Conservation (phyloP, 345 rosid genomes). For the Trapa incisa region DNA sequence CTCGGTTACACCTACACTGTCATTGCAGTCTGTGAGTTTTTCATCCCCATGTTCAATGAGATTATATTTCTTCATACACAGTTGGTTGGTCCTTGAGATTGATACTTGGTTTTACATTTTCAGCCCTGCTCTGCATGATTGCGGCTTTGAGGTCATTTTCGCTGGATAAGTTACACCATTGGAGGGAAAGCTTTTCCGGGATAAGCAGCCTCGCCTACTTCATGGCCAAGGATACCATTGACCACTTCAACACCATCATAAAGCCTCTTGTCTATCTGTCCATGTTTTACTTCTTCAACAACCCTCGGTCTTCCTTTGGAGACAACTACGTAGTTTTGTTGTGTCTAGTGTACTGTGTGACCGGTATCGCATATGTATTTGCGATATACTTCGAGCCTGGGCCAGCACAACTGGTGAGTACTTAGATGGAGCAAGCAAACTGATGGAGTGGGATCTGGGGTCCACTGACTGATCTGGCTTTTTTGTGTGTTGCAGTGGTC, state of each 20-base stretch:
- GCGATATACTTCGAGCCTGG: conserved; percentile 76
- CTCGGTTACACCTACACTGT: conserved; percentile 85
- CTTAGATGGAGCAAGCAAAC: background rate
- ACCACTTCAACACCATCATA: conserved; percentile 76
- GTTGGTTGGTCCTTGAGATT: background rate
- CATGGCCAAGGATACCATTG: conserved; percentile 79
- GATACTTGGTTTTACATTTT: conserved; percentile 4
- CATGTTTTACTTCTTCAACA: conserved; percentile 98
- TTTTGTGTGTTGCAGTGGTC: conserved; percentile 59
- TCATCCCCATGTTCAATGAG: no score
- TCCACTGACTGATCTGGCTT: background rate
- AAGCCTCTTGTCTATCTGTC: conserved; percentile 87
- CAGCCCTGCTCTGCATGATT: conserved; percentile 91
- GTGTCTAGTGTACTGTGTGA: conserved; percentile 87
- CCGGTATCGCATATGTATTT: conserved; percentile 74
- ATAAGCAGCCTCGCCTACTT: conserved; percentile 93
- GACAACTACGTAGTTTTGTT: conserved; percentile 72
- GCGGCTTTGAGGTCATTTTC: conserved; percentile 90
- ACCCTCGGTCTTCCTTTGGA: conserved; percentile 60
- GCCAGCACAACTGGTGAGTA: conserved; percentile 92
- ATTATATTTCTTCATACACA: background rate
- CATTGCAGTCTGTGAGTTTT: conserved; percentile 88
- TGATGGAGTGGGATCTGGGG: background rate
- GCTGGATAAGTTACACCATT: conserved; percentile 78
- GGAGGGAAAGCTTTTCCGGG: conserved; percentile 96